phyloP scores from a whole-genome alignment of 768 basidiomycete species.

The Dacryopinax primogenitus region DNA sequence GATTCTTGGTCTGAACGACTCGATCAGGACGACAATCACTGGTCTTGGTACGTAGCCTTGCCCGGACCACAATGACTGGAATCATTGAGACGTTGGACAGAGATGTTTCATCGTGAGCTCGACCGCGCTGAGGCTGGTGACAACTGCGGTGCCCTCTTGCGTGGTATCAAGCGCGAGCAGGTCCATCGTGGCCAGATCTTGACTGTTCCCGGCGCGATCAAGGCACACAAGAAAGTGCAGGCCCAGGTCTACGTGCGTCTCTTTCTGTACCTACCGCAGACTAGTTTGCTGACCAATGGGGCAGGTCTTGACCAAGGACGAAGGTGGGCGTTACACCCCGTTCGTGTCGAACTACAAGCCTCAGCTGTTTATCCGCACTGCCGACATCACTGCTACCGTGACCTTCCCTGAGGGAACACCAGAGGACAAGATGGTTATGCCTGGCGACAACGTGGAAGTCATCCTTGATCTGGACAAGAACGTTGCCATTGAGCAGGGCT shows the following conservation, averaged over 20 bases:
- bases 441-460: slow-evolving; percentile 95
- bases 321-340: slow-evolving; percentile 78
- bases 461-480: slow-evolving; percentile 69
- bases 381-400: slow-evolving; percentile 76
- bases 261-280: neutral
- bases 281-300: slow-evolving; percentile 2
- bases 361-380: slow-evolving; percentile 90
- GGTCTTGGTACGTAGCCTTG: slow-evolving; percentile 56
- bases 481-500: slow-evolving; percentile 79
- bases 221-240: slow-evolving; percentile 86
- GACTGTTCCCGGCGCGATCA: slow-evolving; percentile 77
- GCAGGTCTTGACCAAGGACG: slow-evolving; percentile 75
- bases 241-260: slow-evolving; percentile 73
- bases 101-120: slow-evolving; percentile 99
- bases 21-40: slow-evolving; percentile 84
- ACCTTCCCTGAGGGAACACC: slow-evolving; percentile 77
- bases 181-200: slow-evolving; percentile 87
- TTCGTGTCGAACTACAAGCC: slow-evolving; percentile 93
- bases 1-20: slow-evolving; percentile 70
- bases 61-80: slow-evolving; percentile 7
- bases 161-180: slow-evolving; percentile 95
- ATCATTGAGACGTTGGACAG: slow-evolving; percentile 31
- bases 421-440: slow-evolving; percentile 93
- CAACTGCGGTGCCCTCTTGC: slow-evolving; percentile 95
- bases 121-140: slow-evolving; percentile 96